Conservation (phyloP, 2,329 filamentous ascomycete species). For the Aspergillus uvarum region DNA sequence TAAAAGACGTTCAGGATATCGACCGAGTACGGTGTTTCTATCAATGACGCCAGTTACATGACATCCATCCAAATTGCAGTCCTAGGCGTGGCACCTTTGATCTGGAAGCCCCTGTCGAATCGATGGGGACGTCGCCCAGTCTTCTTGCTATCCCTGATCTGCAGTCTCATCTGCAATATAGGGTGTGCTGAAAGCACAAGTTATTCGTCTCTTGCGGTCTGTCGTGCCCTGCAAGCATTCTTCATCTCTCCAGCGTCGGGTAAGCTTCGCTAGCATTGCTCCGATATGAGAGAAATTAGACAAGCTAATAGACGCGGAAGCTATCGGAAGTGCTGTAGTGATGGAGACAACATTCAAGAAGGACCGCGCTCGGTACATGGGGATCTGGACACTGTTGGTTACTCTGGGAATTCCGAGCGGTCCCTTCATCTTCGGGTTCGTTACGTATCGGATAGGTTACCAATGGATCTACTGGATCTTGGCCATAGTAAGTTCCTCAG, state of each 20-base stretch:
- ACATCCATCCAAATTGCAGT: slow-evolving; percentile 56
- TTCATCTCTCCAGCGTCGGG: slow-evolving; percentile 55
- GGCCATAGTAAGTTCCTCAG: slow-evolving; percentile 49
- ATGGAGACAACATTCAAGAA: slow-evolving; percentile 59
- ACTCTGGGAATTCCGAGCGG: slow-evolving; percentile 50
- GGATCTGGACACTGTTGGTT: slow-evolving; percentile 56
- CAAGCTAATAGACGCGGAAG: slow-evolving; percentile 20
- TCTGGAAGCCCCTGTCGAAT: slow-evolving; percentile 58
- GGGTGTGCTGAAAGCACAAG: slow-evolving; percentile 53
- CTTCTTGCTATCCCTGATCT: slow-evolving; percentile 53
- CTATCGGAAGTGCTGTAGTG: slow-evolving; percentile 58
- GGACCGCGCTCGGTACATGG: slow-evolving; percentile 56
- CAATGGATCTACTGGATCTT: slow-evolving; percentile 62
- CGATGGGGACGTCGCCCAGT: slow-evolving; percentile 56
- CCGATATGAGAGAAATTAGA: too few relatives aligned
- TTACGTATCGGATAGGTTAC: slow-evolving; percentile 55
- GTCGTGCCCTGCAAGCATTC: slow-evolving; percentile 55
- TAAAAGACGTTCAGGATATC: slow-evolving; percentile 42
- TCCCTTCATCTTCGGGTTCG: slow-evolving; percentile 43
- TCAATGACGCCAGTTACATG: slow-evolving; percentile 54
- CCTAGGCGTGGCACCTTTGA: slow-evolving; percentile 53
- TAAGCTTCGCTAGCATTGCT: slow-evolving; percentile 3
- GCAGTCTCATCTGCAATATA: slow-evolving; percentile 54
- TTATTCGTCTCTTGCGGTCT: slow-evolving; percentile 52
- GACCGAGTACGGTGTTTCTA: slow-evolving; percentile 48